Base-by-base conservation (phyloP, 257 asterid genomes). In the Cruciata laevipes region DNA sequence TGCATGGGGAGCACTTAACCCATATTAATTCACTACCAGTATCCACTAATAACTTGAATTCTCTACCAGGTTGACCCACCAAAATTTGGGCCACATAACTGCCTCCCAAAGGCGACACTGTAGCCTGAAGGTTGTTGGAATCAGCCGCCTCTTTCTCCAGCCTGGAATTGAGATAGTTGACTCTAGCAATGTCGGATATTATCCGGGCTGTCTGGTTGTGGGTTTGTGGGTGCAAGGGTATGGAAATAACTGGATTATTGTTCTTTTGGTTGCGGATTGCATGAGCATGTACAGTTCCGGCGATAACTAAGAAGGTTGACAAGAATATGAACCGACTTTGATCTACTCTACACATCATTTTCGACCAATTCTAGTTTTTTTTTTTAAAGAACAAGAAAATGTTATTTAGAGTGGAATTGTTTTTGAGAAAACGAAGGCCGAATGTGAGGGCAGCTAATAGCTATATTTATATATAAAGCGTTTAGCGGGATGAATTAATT, bases 31-130 rank as follows among this genome's bases (percentile, higher is more conserved):
- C 40, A 5, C 69, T 65, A 3, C 69, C 69, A 1, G 69, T 65
- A 42, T 65, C 69, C 0, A 14, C 24, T 42, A 65, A 0, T 24
- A 65, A 7, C 4, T 0, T 0, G 58, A 12, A 42, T 24, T 65
- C 58, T 5, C 18, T 65, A 14, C 16, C 40, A 0, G 69, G 69
- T 65, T 24, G 69, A 8, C 69, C 69, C 3, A 65, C 35, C 14
- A 58, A 56, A 7, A 65, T 10, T 0, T 7, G 24, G 13, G 40
- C 69, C 1, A 7, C 6, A 16, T 65, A 25, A 0, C 0, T 16
- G 1, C 69, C 58, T 5, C 7, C 7, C 6, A 0, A 0, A 1
- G 0, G 1, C 1, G 40, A 21, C 0, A 42, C 0, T 0, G 17
- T 14, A 24, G 24, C 69, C 35, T 65, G 38, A 5, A 4, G 4